A percentile compares a stretch with the other conserved stretches of the same genome.
These are phyloP conservation scores for Cryoendolithus antarcticus DNA, from an alignment of 2,329 filamentous ascomycete species.

Conservation along the genomic window DNA sequence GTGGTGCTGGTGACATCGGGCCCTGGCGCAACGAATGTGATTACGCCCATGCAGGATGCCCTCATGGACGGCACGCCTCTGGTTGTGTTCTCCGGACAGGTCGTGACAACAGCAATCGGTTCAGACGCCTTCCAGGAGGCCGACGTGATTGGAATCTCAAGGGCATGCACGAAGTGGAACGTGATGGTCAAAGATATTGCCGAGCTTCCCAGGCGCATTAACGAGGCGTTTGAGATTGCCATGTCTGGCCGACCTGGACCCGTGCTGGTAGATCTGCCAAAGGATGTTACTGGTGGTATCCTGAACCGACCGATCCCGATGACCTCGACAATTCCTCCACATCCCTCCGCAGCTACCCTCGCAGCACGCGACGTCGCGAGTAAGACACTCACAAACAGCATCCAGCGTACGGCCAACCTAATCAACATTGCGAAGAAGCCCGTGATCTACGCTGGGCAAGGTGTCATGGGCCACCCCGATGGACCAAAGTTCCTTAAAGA, in stretches of 20 bases:
- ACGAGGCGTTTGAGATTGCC: slow-evolving; percentile 96
- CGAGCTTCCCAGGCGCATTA: slow-evolving; percentile 84
- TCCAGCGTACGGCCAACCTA: slow-evolving; percentile 65
- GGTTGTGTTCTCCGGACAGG: slow-evolving; percentile 92
- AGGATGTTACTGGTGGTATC: slow-evolving; percentile 84
- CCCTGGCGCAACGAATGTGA: slow-evolving; percentile 89
- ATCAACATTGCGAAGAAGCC: slow-evolving; percentile 88
- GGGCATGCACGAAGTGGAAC: slow-evolving; percentile 97
- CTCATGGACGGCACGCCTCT: slow-evolving; percentile 90
- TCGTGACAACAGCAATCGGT: slow-evolving; percentile 77
- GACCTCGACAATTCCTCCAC: slow-evolving; percentile 55
- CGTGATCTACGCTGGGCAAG: slow-evolving; percentile 87
- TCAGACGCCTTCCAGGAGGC: slow-evolving; percentile 96
- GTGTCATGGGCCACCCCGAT: slow-evolving; percentile 67
- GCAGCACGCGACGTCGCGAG: slow-evolving; percentile 62
- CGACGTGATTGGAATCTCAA: slow-evolving; percentile 84
- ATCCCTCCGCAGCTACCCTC: slow-evolving; percentile 75
- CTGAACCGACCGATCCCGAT: slow-evolving; percentile 75
- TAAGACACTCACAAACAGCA: slow-evolving; percentile 60
- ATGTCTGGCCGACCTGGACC: slow-evolving; percentile 88
- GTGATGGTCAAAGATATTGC: slow-evolving; percentile 95
- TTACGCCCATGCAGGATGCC: slow-evolving; percentile 94
- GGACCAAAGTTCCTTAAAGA: slow-evolving; percentile 70
- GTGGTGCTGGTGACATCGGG: slow-evolving; percentile 95
- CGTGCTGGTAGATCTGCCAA: slow-evolving; percentile 88